Percentiles rank a stretch among this genome's conserved stretches.
Evolutionary conservation across 2,329 filamentous ascomycete genomes (phyloP).

Genomic region (Penicillium brasilianum): DNA sequence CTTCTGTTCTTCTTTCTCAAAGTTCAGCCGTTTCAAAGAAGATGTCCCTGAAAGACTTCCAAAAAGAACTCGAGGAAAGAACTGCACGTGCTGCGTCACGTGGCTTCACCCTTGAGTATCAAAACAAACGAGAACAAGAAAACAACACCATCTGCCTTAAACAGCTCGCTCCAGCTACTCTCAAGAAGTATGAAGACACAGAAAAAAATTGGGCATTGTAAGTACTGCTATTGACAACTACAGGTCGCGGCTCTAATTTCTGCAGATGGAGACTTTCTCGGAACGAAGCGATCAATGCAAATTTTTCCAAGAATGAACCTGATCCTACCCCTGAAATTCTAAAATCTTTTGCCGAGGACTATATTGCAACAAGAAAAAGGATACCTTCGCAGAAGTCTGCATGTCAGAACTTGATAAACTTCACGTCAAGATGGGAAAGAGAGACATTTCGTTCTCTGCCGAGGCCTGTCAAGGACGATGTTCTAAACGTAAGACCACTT

Average conservation of each 20-base stretch:
- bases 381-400: background rate
- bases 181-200: slow-evolving; percentile 8
- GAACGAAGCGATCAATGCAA: slow-evolving; percentile 9
- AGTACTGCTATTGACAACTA: background rate
- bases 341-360: slow-evolving; percentile 24
- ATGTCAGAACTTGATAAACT: background rate
- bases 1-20: background rate
- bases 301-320: slow-evolving; percentile 13
- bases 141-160: slow-evolving; percentile 16
- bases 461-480: background rate
- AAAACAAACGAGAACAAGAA: slow-evolving; percentile 14
- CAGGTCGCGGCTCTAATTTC: background rate
- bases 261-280: slow-evolving; percentile 16
- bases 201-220: slow-evolving; percentile 10
- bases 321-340: slow-evolving; percentile 14
- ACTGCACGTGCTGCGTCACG: slow-evolving; percentile 17
- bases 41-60: background rate
- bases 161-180: slow-evolving; percentile 9
- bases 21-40: background rate
- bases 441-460: background rate
- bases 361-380: slow-evolving; percentile 15
- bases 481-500: background rate
- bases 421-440: background rate
- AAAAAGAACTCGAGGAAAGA: slow-evolving; percentile 15
- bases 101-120: slow-evolving; percentile 19